Evolutionary conservation across 345 rosid genomes (phyloP).

Genomic region (Sapria himalayana): DNA sequence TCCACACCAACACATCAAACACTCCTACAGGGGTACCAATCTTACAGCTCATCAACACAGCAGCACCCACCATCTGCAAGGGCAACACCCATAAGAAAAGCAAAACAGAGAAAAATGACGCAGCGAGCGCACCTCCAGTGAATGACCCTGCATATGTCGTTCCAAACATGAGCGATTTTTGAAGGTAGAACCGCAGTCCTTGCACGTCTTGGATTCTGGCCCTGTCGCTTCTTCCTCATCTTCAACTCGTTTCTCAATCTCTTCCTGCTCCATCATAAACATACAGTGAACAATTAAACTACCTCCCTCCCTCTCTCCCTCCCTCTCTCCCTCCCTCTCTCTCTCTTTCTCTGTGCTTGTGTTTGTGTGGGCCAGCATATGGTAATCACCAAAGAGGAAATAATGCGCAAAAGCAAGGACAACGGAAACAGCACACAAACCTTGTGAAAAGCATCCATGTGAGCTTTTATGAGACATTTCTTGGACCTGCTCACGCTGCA

Average conservation of each 20-base stretch:
- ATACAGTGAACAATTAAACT: neutral
- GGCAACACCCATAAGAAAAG: neutral
- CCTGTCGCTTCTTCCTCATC: slow-evolving; percentile 12
- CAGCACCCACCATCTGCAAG: neutral
- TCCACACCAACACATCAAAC: slow-evolving; percentile 33
- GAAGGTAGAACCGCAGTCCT: slow-evolving; percentile 49
- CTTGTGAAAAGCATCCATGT: slow-evolving; percentile 35
- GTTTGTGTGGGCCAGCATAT: neutral
- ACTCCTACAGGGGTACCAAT: slow-evolving; percentile 27
- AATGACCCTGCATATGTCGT: slow-evolving; percentile 76
- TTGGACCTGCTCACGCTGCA: slow-evolving; percentile 84
- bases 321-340: neutral
- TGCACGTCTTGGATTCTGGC: slow-evolving; percentile 18
- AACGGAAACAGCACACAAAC: slow-evolving; percentile 8
- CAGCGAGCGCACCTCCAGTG: slow-evolving; percentile 29
- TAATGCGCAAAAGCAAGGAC: neutral
- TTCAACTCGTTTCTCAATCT: slow-evolving; percentile 13
- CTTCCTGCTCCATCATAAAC: slow-evolving; percentile 15
- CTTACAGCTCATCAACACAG: slow-evolving; percentile 3
- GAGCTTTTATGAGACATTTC: slow-evolving; percentile 47
- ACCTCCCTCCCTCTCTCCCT: neutral
- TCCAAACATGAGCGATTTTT: slow-evolving; percentile 65
- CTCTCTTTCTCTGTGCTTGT: neutral
- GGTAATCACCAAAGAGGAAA: neutral
- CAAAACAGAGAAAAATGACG: neutral